phyloP scores from a whole-genome alignment of 1,139 yeast genomes.

The Scheffersomyces titani region DNA sequence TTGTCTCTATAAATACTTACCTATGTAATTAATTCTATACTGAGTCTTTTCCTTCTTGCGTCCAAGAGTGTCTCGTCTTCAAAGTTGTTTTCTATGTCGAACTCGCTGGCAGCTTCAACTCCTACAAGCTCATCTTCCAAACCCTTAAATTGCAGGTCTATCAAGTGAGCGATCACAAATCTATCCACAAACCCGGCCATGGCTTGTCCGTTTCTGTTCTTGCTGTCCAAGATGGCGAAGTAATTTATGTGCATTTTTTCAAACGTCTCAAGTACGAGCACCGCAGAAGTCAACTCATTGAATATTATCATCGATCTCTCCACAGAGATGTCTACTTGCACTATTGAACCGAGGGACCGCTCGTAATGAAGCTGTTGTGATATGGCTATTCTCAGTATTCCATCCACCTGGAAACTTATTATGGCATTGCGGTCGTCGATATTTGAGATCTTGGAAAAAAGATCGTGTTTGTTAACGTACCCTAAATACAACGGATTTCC shows the following conservation, averaged over 20 bases:
- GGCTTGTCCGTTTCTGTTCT: constrained; percentile 13
- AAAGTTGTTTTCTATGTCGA: constrained; percentile 14
- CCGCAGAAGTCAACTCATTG: constrained; percentile 37
- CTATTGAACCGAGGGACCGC: constrained; percentile 10
- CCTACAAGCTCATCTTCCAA: constrained; percentile 17
- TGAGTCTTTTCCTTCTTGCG: constrained; percentile 12
- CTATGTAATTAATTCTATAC: constrained; percentile 31
- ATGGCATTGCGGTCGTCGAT: constrained; percentile 11
- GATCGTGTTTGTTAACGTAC: constrained; percentile 33
- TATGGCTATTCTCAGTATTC: constrained; percentile 18
- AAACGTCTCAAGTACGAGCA: constrained; percentile 39
- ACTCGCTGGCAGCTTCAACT: constrained; percentile 10
- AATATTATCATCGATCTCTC: constrained; percentile 72
- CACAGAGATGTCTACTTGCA: constrained; percentile 67
- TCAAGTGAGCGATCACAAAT: constrained; percentile 33
- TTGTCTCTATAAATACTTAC: neutral
- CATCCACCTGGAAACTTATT: constrained; percentile 27
- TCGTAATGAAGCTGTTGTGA: constrained; percentile 31
- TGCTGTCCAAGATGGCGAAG: constrained; percentile 27
- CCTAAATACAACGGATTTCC: constrained; percentile 34
- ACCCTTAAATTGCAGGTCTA: constrained; percentile 29
- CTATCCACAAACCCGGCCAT: constrained; percentile 46
- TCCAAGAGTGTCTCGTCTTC: constrained; percentile 15
- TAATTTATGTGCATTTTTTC: constrained; percentile 44
- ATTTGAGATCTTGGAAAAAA: constrained; percentile 16